These are phyloP conservation scores for Infundibulicybe gibba DNA, from an alignment of 768 basidiomycete species.

Conservation along the genomic window DNA sequence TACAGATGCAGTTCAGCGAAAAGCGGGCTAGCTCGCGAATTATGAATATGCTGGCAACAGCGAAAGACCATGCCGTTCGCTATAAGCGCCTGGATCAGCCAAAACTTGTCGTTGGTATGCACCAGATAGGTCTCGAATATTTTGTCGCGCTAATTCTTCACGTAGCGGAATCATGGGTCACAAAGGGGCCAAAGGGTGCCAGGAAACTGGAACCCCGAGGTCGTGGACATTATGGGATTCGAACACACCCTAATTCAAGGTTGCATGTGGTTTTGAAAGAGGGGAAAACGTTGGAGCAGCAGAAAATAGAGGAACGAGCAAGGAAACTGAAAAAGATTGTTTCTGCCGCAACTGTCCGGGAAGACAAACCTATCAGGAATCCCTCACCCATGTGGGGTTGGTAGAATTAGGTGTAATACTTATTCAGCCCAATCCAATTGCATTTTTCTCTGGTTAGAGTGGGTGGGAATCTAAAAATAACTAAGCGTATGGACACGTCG, in stretches of 20 bases:
- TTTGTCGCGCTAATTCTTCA: slow-evolving; percentile 2
- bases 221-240: slow-evolving; percentile 76
- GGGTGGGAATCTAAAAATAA: slow-evolving; percentile 1
- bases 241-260: slow-evolving; percentile 70
- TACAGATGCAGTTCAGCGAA: slow-evolving; percentile 96
- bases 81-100: slow-evolving; percentile 72
- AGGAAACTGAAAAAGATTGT: slow-evolving; percentile 75
- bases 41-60: slow-evolving; percentile 84
- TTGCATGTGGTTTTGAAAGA: slow-evolving; percentile 76
- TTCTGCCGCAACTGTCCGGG: slow-evolving; percentile 75
- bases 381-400: slow-evolving; percentile 73
- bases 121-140: background rate
- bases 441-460: background rate
- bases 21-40: slow-evolving; percentile 86
- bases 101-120: slow-evolving; percentile 81
- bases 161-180: slow-evolving; percentile 91
- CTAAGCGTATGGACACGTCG: slow-evolving; percentile 27
- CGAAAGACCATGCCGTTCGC: slow-evolving; percentile 78
- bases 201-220: slow-evolving; percentile 80
- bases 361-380: slow-evolving; percentile 77
- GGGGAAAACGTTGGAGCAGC: slow-evolving; percentile 73
- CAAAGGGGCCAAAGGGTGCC: slow-evolving; percentile 65
- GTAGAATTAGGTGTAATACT: slow-evolving; percentile 36
- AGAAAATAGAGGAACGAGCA: slow-evolving; percentile 55
- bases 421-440: no score